Evolutionary conservation across 176 grass and related monocot genomes (phyloP), one percentile per base, ranked within the genome.

Genomic region (Musa troglodytarum): DNA sequence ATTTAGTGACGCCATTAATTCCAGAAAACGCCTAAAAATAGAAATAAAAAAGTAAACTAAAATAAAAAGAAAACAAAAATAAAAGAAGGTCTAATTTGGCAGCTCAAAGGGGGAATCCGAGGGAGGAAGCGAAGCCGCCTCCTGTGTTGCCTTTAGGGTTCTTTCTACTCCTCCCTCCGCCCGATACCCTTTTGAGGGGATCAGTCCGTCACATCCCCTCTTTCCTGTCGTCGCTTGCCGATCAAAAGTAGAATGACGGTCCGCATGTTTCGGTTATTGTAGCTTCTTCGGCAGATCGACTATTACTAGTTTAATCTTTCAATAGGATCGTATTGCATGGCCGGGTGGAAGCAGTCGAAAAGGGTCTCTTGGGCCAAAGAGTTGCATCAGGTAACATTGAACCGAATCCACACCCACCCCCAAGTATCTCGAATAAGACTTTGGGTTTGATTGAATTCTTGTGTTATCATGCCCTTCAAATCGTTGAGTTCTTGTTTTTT

Each of bases 321-420:
- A 65, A 22, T 51, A 1, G 72, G 52, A 24, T 54, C 17, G 13
- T 43, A 13, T 57, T 74, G 22, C 71, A 82, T 76, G 59, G 86
- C 82, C 54, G 85, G 93, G 53, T 84, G 74, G 50, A 78, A 85
- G 83, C 78, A 83, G 53, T 81, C 80, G 81, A 90, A 75, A 83
- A 81, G 93, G 83, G 85, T 96, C 81, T 90, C 93, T 14, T 96
- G 93, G 93, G 93, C 93, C 66, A 49, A 79, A 75, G 87, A 77
- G 77, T 87, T 96, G 78, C 86, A 90, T 91, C 86, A 96, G 93
- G 93, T 96, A 96, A 79, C 3, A 84, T 63, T 76, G 55, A 86
- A 68, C 63, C 77, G 68, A 77, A 78, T 81, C 76, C 66, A 57
- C 13, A 55, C 65, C 74, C 54, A 52, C 29, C 73, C 76, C 53